phyloP scores from a whole-genome alignment of 805 yeast genomes.

The Pichia membranifaciens region DNA sequence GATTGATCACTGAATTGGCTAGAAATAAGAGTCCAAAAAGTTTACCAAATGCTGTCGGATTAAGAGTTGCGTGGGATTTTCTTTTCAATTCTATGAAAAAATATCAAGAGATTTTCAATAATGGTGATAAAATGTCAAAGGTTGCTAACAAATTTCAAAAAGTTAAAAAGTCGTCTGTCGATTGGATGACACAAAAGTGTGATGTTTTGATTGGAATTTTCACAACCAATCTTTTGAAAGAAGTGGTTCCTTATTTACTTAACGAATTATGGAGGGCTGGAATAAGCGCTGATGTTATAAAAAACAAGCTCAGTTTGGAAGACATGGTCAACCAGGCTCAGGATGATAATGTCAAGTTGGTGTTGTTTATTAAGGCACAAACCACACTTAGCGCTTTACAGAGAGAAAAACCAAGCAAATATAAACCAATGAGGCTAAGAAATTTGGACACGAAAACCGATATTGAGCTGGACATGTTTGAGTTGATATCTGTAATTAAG shows the following conservation, averaged over 20 bases:
- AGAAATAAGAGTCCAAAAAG: slow-evolving; percentile 34
- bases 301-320: slow-evolving; percentile 45
- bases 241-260: slow-evolving; percentile 59
- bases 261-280: slow-evolving; percentile 66
- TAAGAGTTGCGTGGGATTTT: slow-evolving; percentile 72
- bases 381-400: slow-evolving; percentile 22
- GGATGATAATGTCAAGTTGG: slow-evolving; percentile 67
- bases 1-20: slow-evolving; percentile 58
- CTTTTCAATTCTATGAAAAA: slow-evolving; percentile 47
- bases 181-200: slow-evolving; percentile 59
- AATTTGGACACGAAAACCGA: slow-evolving; percentile 59
- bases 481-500: slow-evolving; percentile 44
- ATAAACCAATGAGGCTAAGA: slow-evolving; percentile 71
- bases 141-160: slow-evolving; percentile 27
- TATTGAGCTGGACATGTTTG: slow-evolving; percentile 66
- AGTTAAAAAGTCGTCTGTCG: slow-evolving; percentile 23
- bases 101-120: slow-evolving; percentile 35
- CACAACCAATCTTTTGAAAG: slow-evolving; percentile 47
- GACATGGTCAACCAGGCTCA: slow-evolving; percentile 61
- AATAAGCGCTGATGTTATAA: slow-evolving; percentile 71
- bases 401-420: slow-evolving; percentile 39
- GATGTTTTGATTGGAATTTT: slow-evolving; percentile 76
- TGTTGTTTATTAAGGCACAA: slow-evolving; percentile 72
- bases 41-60: slow-evolving; percentile 71
- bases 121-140: slow-evolving; percentile 19